Evolutionary conservation across 208 protist species (phyloP), one percentile per base, ranked within the genome.

Genomic region (Trypanosoma melophagium): DNA sequence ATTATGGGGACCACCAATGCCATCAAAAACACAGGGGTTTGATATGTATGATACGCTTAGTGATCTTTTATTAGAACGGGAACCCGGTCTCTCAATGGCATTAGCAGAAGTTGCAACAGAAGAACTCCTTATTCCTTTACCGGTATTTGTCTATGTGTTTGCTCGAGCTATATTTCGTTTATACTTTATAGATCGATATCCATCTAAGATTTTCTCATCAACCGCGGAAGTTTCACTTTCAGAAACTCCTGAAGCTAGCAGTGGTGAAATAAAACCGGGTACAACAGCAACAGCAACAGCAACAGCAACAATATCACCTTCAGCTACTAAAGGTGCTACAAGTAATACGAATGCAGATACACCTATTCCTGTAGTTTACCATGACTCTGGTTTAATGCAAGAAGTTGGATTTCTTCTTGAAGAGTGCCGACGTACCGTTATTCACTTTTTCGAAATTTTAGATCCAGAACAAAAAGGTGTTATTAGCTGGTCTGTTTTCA

Each of bases 131-230:
- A 25, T 93, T 16, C 80, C 84, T 13, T 60, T 93, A 17, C 87
- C 87, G 2, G 71, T 71, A n/a, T 93, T 90, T 75, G 87, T 93
- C 1, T 90, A 93, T 53, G 70, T 93, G 3, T 64, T 90, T 25
- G 89, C 84, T 71, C 76, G 87, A 47, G 79, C 83, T 19, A 69
- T 90, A 21, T 93, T 93, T 60, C 69, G 70, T 14, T 49, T 80
- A 19, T 73, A 77, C 53, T 93, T 87, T 74, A 58, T 81, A 24
- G 42, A 57, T 22, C 17, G 76, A 49, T 93, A 90, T 58, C 82
- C 87, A 9, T 10, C 71, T 1, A 76, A 77, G 0, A 47, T 85
- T 58, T 90, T 90, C 67, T 35, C 42, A 2, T 22, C 21, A 13
- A 38, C 38, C 1, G n/a, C 19, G 0, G 21, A 21, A 16, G 13